These are phyloP conservation scores for Cryptosporidium sp. DNA, from an alignment of 169 alveolate species.

Conservation along the genomic window DNA sequence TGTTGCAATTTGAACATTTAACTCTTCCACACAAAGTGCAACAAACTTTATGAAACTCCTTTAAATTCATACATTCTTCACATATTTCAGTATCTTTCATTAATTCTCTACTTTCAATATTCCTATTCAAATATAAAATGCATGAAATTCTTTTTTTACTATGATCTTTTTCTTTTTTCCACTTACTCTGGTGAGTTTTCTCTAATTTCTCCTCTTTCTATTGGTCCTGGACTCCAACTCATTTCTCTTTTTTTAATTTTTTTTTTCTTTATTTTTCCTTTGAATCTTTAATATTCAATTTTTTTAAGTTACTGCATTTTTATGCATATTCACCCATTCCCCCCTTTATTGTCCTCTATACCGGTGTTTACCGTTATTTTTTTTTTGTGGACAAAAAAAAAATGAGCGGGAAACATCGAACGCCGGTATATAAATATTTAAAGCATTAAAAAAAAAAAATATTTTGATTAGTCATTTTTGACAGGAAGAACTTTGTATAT, in stretches of 20 bases:
- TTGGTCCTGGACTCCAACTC: not conserved
- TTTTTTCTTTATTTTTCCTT: not conserved
- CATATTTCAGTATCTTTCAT: not conserved
- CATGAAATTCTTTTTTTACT: not conserved
- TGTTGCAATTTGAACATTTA: not conserved
- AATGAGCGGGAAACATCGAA: not conserved
- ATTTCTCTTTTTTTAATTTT: not conserved
- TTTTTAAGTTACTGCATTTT: not conserved
- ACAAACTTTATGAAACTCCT: not conserved
- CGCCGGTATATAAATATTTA: slow-evolving; percentile 3
- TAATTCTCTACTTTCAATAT: not conserved
- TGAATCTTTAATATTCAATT: not conserved
- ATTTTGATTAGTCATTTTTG: slow-evolving; percentile 2
- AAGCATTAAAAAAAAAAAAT: not conserved
- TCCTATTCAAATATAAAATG: not conserved
- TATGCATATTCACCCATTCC: not conserved
- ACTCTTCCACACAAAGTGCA: slow-evolving; percentile 36
- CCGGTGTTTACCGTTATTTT: not conserved
- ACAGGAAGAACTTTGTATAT: not conserved
- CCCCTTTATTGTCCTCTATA: not conserved
- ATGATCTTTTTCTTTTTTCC: not conserved
- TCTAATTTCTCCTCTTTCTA: not conserved
- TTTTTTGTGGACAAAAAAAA: not conserved
- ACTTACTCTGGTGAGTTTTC: not conserved
- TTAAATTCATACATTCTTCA: not conserved